phyloP scores from a whole-genome alignment of 2,329 filamentous ascomycete species.

The Phialophora macrospora region DNA sequence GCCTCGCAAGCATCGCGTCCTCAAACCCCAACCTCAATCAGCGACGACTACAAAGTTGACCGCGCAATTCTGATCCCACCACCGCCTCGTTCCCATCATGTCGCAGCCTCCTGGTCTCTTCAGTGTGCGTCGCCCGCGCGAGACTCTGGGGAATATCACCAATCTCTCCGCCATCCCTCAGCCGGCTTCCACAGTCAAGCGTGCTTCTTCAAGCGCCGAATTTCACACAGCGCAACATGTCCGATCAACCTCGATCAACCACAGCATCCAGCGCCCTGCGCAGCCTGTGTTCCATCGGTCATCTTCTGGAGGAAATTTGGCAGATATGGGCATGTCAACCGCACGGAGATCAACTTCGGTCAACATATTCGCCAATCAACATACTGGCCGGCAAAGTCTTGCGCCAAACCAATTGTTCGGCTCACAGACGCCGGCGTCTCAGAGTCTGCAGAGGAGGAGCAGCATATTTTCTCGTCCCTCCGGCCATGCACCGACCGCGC shows the following conservation, averaged over 20 bases:
- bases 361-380: slow-evolving; percentile 62
- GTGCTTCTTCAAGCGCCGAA: slow-evolving; percentile 77
- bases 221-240: slow-evolving; percentile 73
- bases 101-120: slow-evolving; percentile 86
- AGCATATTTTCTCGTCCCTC: slow-evolving; percentile 82
- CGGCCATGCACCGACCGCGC: slow-evolving; percentile 67
- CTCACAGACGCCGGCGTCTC: slow-evolving; percentile 57
- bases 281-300: slow-evolving; percentile 86
- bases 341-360: slow-evolving; percentile 80
- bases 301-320: slow-evolving; percentile 79
- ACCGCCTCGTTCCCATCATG: slow-evolving; percentile 59
- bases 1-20: background rate
- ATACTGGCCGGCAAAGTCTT: slow-evolving; percentile 72
- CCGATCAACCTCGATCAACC: slow-evolving; percentile 84
- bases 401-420: slow-evolving; percentile 62
- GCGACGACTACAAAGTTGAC: background rate
- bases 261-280: slow-evolving; percentile 79
- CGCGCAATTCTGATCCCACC: background rate
- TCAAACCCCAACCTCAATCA: background rate
- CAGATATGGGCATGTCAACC: slow-evolving; percentile 79
- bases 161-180: slow-evolving; percentile 85
- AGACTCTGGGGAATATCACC: slow-evolving; percentile 87
- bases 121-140: slow-evolving; percentile 88
- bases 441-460: slow-evolving; percentile 69
- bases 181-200: slow-evolving; percentile 91